Percentiles rank a stretch among this genome's conserved stretches.
phyloP scores from a whole-genome alignment of 2,329 filamentous ascomycete species.

The Fusarium sambucinum region DNA sequence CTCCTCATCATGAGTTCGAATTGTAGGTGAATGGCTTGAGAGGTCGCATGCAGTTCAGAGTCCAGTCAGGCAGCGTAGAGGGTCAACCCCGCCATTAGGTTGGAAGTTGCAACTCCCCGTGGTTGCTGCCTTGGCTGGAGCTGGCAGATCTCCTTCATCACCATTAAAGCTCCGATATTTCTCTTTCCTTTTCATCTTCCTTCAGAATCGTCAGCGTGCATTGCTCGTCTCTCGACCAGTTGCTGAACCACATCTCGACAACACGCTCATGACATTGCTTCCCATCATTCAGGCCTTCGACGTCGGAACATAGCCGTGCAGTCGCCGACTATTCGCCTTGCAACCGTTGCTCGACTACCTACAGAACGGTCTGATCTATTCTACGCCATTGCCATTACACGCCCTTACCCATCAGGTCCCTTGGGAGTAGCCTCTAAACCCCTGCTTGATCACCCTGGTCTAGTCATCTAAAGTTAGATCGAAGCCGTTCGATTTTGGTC shows the following conservation, averaged over 20 bases:
- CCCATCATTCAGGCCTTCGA: slow-evolving; percentile 6
- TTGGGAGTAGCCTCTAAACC: slow-evolving; percentile 28
- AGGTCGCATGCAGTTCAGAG: background rate
- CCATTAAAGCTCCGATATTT: slow-evolving; percentile 8
- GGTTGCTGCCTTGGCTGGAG: slow-evolving; percentile 24
- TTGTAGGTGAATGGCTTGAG: background rate
- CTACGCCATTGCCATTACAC: slow-evolving; percentile 8
- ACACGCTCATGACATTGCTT: background rate
- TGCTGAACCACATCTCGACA: background rate
- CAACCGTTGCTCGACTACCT: slow-evolving; percentile 18
- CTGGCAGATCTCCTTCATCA: slow-evolving; percentile 30
- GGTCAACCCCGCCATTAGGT: slow-evolving; percentile 27
- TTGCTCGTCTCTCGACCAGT: slow-evolving; percentile 1
- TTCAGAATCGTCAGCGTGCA: slow-evolving; percentile 3
- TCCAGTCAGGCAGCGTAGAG: background rate
- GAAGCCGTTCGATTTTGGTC: slow-evolving; percentile 33
- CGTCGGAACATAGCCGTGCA: slow-evolving; percentile 23
- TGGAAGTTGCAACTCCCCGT: slow-evolving; percentile 17
- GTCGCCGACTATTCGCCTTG: slow-evolving; percentile 3
- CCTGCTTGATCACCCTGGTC: slow-evolving; percentile 32
- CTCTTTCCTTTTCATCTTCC: slow-evolving; percentile 5
- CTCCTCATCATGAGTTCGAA: background rate
- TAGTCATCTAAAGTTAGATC: slow-evolving; percentile 39
- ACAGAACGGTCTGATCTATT: slow-evolving; percentile 9
- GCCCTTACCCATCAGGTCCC: slow-evolving; percentile 11